phyloP scores from a whole-genome alignment of 208 protist species.

The Herpetomonas samuelpessoai region DNA sequence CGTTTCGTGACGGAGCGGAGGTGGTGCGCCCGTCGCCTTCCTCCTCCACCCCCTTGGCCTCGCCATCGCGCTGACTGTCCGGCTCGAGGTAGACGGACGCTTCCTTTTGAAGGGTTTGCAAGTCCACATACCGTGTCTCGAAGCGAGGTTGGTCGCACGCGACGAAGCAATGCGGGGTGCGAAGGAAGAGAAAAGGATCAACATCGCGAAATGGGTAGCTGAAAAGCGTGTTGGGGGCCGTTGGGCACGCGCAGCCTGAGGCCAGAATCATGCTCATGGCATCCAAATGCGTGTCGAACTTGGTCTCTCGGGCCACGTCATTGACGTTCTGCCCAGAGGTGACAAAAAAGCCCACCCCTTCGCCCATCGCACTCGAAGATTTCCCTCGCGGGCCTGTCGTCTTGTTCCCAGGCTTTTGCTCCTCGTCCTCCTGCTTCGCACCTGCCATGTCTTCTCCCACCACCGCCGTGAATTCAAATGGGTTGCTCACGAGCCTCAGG shows the following conservation, averaged over 20 bases:
- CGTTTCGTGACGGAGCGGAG: neutral
- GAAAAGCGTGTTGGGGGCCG: constrained; percentile 90
- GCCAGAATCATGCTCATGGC: constrained; percentile 72
- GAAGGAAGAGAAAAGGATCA: constrained; percentile 86
- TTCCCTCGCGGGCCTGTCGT: neutral
- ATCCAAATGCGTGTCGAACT: constrained; percentile 47
- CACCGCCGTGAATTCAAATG: constrained; percentile 57
- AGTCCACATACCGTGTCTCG: constrained; percentile 58
- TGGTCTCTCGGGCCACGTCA: constrained; percentile 76
- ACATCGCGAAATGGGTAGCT: constrained; percentile 86
- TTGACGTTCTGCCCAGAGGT: constrained; percentile 88
- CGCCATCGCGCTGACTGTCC: constrained; percentile 10
- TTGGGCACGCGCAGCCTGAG: constrained; percentile 82
- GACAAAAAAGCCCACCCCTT: constrained; percentile 55
- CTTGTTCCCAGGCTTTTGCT: constrained; percentile 4
- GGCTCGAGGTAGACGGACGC: constrained; percentile 5
- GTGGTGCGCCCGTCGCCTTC: constrained; percentile 8
- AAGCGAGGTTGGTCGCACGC: constrained; percentile 84
- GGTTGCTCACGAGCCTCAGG: constrained; percentile 80
- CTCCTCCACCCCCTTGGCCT: constrained; percentile 1
- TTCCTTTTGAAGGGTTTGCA: constrained; percentile 24
- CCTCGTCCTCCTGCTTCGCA: constrained; percentile 1
- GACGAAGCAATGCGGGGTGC: constrained; percentile 79
- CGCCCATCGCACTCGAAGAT: neutral
- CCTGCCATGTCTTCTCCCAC: neutral